Evolutionary conservation across 257 asterid species (phyloP), one percentile per base, ranked within the genome.

Genomic region (Ophiorrhiza pumila): DNA sequence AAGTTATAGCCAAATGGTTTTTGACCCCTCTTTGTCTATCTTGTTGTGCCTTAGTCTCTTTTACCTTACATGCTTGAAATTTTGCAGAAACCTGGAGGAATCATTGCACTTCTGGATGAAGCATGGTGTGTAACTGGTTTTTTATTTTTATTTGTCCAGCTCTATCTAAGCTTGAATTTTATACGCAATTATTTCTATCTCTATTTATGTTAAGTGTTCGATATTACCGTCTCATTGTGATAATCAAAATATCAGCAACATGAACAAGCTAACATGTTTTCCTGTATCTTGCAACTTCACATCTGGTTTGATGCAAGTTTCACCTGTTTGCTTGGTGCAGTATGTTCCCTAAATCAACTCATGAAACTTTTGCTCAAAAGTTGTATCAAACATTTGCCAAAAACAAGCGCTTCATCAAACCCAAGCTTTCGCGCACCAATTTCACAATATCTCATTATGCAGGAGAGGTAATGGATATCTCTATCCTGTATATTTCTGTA

Each of bases 301-400:
- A 31, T 71, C 35, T 79, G 52, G 20, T 77, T 69, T 67, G 73
- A 67, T 74, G 69, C 66, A 58, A 71, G 27, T 64, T 69, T 77
- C 35, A 60, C 58, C 47, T 62, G 55, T 62, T 74, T 82, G 49
- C 77, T 76, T 75, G 69, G 75, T 68, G 89, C 96, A 95, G 99
- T 80, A 95, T 95, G 99, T 95, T 95, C 78, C 99, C 99, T 72
- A 92, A 90, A 90, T 95, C 99, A 34, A 95, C 98, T 45, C 99
- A 95, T 77, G 99, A 95, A 83, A 95, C 99, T 82, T 95, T 95
- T 89, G 96, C 99, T 76, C 99, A 95, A 86, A 95, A 95, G 88
- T 71, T 95, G 87, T 95, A 95, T 81, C 99, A 95, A 81, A 95
- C 99, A 81, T 88, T 89, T 74, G 52, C 88, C 31, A 95, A 92